A percentile compares a stretch with the other conserved stretches of the same genome.
Conservation (phyloP, 192 early-diverging fungal genomes). For the Ramicandelaber brevisporus region DNA sequence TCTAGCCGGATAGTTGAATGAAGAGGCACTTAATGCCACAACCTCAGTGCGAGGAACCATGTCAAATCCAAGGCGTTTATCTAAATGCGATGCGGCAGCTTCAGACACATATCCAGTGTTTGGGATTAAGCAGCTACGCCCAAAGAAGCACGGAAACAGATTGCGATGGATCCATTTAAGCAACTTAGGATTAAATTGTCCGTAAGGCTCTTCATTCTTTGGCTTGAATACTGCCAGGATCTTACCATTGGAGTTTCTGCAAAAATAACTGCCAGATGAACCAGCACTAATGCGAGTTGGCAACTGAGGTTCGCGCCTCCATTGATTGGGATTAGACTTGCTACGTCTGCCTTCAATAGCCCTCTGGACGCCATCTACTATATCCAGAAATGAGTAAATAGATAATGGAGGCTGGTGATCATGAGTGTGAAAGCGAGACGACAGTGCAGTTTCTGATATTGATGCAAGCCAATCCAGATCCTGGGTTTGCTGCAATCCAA, state of each 20-base stretch:
- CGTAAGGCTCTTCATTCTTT: slow-evolving; percentile 48
- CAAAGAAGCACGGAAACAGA: slow-evolving; percentile 73
- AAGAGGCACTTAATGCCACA: slow-evolving; percentile 32
- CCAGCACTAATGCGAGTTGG: too few species aligned
- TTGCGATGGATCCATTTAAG: slow-evolving; percentile 78
- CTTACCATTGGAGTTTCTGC: slow-evolving; percentile 35
- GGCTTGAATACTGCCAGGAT: slow-evolving; percentile 82
- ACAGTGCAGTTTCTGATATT: too few species aligned
- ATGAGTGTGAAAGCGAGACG: too few species aligned
- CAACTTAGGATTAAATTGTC: slow-evolving; percentile 58
- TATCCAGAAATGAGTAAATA: too few species aligned
- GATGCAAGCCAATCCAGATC: too few species aligned
- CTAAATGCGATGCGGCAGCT: slow-evolving; percentile 60
- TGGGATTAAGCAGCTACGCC: slow-evolving; percentile 61
- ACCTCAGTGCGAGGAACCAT: slow-evolving; percentile 71
- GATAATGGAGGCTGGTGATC: too few species aligned
- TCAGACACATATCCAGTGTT: slow-evolving; percentile 78
- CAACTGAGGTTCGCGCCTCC: too few species aligned
- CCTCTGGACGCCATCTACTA: too few species aligned
- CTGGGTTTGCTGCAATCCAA: too few species aligned
- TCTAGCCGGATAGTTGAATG: slow-evolving; percentile 58
- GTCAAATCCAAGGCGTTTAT: slow-evolving; percentile 39
- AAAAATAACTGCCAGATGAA: slow-evolving; percentile 81
- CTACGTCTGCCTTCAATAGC: too few species aligned
- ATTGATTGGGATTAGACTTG: too few species aligned